Base-by-base conservation (phyloP, 176 grass and related monocot species). In the Rhynchospora tenuis region DNA sequence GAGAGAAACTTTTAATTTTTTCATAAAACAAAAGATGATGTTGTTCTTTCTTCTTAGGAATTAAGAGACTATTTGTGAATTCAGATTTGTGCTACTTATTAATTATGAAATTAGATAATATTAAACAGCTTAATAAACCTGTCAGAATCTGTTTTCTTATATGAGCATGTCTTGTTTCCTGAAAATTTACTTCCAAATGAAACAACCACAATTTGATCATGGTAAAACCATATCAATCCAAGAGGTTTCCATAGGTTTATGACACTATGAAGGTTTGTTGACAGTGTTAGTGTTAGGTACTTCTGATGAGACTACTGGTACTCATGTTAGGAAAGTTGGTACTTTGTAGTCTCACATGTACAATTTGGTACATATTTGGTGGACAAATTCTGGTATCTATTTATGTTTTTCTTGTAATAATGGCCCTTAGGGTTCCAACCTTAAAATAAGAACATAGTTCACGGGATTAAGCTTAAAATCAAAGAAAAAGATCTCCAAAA, bases 221-320 rank as follows among this genome's bases (percentile, higher is more conserved):
- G 80, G 61, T 44, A 73, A 64, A 64, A 27, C 42, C 31, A 70
- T 42, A 63, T 46, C 63, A 67, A 81, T 58, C 27, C 80, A 44
- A 71, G 62, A n/a, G 63, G 86, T 66, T 86, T 84, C 45, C 84
- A 56, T 85, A 75, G 73, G 71, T 90, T 38, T 72, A 90, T 38
- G 81, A 73, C 73, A 84, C 83, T 59, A 73, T 86, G 12, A 74
- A 67, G 9, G 84, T 84, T 5, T 90, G 84, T 62, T 86, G 73
- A 79, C 62, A 17, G 62, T 81, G 16, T 66, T 80, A 17, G 62
- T 81, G 16, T 66, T 80, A 48, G 73, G 86, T 64, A 83, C 79
- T n/a, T 46, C 84, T 2, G 60, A 64, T 9, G 83, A 79, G 79
- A 83, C 79, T 75, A 86, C 84, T 31, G 88, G 88, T 2, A 81